phyloP scores from a whole-genome alignment of 805 yeast species.

The Candida glaebosa region DNA sequence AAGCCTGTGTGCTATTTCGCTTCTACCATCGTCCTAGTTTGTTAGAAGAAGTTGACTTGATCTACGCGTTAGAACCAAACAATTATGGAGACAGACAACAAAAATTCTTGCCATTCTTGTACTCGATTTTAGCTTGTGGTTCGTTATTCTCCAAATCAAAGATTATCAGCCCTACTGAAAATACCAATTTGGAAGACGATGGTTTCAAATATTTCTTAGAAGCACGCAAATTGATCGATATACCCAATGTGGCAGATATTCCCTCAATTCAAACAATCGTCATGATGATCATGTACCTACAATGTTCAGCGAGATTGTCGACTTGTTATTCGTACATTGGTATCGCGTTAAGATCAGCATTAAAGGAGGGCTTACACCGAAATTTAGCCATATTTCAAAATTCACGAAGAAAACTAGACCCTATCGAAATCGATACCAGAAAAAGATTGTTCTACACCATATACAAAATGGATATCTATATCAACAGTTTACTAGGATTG shows the following conservation, averaged over 20 bases:
- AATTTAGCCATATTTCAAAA: constrained; percentile 48
- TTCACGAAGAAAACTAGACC: constrained; percentile 56
- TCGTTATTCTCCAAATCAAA: constrained; percentile 61
- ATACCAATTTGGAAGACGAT: constrained; percentile 58
- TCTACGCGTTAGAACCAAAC: constrained; percentile 73
- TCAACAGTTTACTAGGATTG: constrained; percentile 80
- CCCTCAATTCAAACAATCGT: constrained; percentile 82
- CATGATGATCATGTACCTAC: constrained; percentile 80
- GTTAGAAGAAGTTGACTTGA: constrained; percentile 65
- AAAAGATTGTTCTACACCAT: constrained; percentile 87
- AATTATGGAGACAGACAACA: constrained; percentile 71
- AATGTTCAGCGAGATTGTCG: constrained; percentile 82
- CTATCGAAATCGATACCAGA: constrained; percentile 77
- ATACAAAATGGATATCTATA: constrained; percentile 86
- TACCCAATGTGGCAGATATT: constrained; percentile 78
- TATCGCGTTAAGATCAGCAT: constrained; percentile 76
- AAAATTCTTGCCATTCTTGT: constrained; percentile 72
- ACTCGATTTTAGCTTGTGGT: constrained; percentile 87
- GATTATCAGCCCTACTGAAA: constrained; percentile 13
- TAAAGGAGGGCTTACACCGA: constrained; percentile 80
- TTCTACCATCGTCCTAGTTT: constrained; percentile 85
- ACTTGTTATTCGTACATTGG: constrained; percentile 90
- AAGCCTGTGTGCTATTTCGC: constrained; percentile 80
- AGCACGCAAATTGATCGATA: constrained; percentile 75
- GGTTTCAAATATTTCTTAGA: constrained; percentile 79